Conservation (phyloP, 2,329 filamentous ascomycete genomes). For the Cladosporium sp. region DNA sequence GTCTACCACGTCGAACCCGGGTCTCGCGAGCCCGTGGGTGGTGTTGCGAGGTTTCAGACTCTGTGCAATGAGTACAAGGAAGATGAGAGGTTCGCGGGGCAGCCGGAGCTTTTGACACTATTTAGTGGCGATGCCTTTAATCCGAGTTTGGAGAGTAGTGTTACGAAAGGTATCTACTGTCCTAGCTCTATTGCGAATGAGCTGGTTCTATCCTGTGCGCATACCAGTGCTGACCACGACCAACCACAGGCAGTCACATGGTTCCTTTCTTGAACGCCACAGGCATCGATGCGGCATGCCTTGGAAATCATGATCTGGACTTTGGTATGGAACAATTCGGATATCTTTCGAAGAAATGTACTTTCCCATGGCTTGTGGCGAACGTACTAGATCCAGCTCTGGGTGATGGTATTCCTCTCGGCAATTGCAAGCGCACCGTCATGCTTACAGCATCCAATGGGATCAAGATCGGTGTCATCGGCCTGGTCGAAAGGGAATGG, state of each 20-base stretch:
- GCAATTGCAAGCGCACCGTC: slow-evolving; percentile 67
- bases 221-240: neutral
- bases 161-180: slow-evolving; percentile 68
- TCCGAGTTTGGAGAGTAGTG: slow-evolving; percentile 79
- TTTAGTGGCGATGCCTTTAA: slow-evolving; percentile 95
- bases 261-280: slow-evolving; percentile 75
- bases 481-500: slow-evolving; percentile 83
- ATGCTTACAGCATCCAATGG: slow-evolving; percentile 79
- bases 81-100: slow-evolving; percentile 55
- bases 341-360: slow-evolving; percentile 67
- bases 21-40: slow-evolving; percentile 78
- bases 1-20: slow-evolving; percentile 80
- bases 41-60: slow-evolving; percentile 74
- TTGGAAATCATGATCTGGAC: slow-evolving; percentile 91
- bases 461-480: slow-evolving; percentile 79
- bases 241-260: slow-evolving; percentile 67
- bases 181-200: too few relatives aligned
- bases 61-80: slow-evolving; percentile 67
- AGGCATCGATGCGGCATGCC: slow-evolving; percentile 73
- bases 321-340: slow-evolving; percentile 81
- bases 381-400: slow-evolving; percentile 83
- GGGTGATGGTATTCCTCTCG: slow-evolving; percentile 69
- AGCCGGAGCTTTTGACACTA: slow-evolving; percentile 67
- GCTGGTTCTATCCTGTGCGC: too few relatives aligned
- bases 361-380: slow-evolving; percentile 84